A percentile compares a stretch with the other conserved stretches of the same genome.
Evolutionary conservation across 352 stramenopile genomes (phyloP).

Genomic region (Saprolegnia parasitica): DNA sequence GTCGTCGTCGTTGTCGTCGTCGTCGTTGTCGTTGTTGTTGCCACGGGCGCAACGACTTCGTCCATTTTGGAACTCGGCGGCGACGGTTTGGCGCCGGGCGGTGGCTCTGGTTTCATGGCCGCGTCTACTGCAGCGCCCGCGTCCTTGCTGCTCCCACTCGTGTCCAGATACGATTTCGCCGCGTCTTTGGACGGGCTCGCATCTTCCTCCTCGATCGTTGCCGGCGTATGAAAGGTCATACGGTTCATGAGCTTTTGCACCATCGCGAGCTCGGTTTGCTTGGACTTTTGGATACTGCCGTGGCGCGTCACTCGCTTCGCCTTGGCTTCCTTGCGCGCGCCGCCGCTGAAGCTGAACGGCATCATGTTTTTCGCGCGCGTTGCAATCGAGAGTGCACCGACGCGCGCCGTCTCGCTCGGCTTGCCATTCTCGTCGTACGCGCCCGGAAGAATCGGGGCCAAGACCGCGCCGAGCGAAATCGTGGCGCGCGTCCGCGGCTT

Average conservation of each 20-base stretch:
- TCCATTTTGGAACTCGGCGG: not conserved
- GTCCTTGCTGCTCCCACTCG: constrained; percentile 2
- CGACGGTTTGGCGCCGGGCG: not conserved
- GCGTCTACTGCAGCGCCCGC: not conserved
- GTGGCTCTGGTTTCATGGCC: not conserved
- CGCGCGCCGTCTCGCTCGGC: not conserved
- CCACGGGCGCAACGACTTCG: not conserved
- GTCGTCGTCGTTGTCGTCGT: not conserved
- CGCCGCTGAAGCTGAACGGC: constrained; percentile 26
- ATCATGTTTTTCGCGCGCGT: constrained; percentile 26
- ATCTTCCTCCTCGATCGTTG: constrained; percentile 7
- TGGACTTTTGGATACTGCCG: constrained; percentile 18
- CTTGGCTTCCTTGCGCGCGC: constrained; percentile 17
- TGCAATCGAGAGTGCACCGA: constrained; percentile 2
- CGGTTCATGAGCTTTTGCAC: constrained; percentile 27
- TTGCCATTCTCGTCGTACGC: constrained; percentile 9
- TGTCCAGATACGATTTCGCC: not conserved
- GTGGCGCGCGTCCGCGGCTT: constrained; percentile 16
- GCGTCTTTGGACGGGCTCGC: not conserved
- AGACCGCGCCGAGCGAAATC: constrained; percentile 11
- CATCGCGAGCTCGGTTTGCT: constrained; percentile 25
- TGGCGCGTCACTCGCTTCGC: constrained; percentile 22
- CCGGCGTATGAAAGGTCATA: constrained; percentile 1
- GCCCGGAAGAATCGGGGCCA: constrained; percentile 14
- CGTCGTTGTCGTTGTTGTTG: not conserved